Base-by-base conservation (phyloP, 495 filamentous ascomycete species). In the Aspergillus panamensis region DNA sequence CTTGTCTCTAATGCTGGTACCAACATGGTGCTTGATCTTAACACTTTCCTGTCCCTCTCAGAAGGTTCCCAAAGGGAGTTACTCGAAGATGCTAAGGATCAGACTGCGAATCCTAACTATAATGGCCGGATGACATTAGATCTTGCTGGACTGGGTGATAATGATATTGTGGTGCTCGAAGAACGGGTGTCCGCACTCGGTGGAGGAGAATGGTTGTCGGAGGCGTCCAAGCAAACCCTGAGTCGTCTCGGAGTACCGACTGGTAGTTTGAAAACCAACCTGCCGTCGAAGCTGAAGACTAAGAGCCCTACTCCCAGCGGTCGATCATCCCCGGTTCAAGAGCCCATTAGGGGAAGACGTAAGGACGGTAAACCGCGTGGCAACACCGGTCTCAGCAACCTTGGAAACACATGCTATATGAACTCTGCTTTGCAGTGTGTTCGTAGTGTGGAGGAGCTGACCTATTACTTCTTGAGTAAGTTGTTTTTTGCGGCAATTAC, bases 331-430 rank as follows among this genome's bases (percentile, higher is more conserved):
- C 87, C 91, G 30, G 79, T 79, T 6, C 75, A 75, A 8, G 67
- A 53, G 30, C 70, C 73, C 20, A 74, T 88, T 35, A 77, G 89
- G 52, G 89, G 90, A 51, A 79, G 89, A 48, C 73, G 83, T 3
- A 82, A 84, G 56, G 81, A 80, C 54, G 87, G 85, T 1, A 82
- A 87, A 50, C 79, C 81, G 12, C 73, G 82, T 30, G 92, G 92
- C 14, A 86, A 81, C 29, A 88, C 91, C 43, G 94, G 94, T 30
- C 73, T 98, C 45, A 84, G 82, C 53, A 98, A 98, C 65, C 73
- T 97, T 25, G 94, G 94, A 16, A 98, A 98, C 63, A 97, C 94
- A 0, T 98, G 94, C 73, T 98, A 97, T 71, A 96, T 97, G 91
- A 97, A 97, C 72, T 96, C 94, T 14, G 94, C 95, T 19, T 73